Base-by-base conservation (phyloP, 306 rosid genomes). In the Rosa multiflora region DNA sequence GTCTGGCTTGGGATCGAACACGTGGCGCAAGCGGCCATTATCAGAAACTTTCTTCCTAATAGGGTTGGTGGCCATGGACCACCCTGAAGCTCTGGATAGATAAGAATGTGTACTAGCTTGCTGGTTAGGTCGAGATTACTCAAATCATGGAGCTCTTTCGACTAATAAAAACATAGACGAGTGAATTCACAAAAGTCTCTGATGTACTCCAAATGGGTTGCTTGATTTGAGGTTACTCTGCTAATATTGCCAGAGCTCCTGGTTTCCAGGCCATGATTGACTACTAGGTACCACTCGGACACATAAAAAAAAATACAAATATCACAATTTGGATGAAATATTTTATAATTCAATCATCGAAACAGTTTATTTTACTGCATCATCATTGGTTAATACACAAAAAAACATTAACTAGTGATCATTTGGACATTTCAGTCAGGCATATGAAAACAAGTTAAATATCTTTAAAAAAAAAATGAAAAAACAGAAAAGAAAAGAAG, bases 1-100 rank as follows among this genome's bases (percentile, higher is more conserved):
- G 43, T 78, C 86, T 82, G 32, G 52, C 4, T 73, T 79, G 40
- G 52, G 48, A 78, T 0, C 43, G 8, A 83, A 76, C 88, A 89
- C 71, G 75, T 89, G 81, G 82, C 14, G 43, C 90, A 64, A 6
- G 23, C 46, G 46, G 69, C 4, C 79, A 14, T 56, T 2, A 12
- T 17, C 71, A 44, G 39, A 56, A 56, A 20, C 26, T 18, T 8
- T 21, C 4, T 48, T 11, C 39, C 61, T 55, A 23, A 11, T 6
- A 62, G 3, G 42, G 68, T 62, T 62, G 39, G 23, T 14, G 12
- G 61, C 6, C 17, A 59, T 59, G 78, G 37, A 74, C 78, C 78
- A 74, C 42, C 64, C 12, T 32, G 44, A 15, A 64, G 2, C 70
- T 64, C 70, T 35, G n/a, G 44, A 64, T 63, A 13, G 29, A 59